Evolutionary conservation across 768 basidiomycete species (phyloP).

Genomic region (Dacryopinax primogenitus): DNA sequence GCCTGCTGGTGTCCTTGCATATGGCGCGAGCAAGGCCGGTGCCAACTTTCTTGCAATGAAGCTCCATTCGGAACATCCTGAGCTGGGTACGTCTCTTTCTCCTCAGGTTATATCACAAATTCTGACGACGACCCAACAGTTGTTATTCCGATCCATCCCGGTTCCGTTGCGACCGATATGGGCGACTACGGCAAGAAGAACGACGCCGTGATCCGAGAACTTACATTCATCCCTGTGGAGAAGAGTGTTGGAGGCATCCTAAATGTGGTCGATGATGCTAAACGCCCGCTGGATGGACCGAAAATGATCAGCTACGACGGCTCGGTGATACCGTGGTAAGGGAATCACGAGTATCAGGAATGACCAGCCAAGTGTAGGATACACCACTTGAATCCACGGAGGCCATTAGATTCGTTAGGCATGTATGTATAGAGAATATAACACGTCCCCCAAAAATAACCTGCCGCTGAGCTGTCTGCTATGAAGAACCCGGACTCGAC

Average conservation of each 20-base stretch:
- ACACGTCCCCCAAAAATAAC: too few species aligned
- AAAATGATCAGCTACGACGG: not conserved
- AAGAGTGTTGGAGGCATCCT: slow-evolving; percentile 7
- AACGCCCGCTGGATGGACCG: not conserved
- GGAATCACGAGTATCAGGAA: too few species aligned
- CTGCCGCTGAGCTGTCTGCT: too few species aligned
- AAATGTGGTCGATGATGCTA: not conserved
- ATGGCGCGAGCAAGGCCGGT: slow-evolving; percentile 17
- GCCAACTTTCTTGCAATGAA: slow-evolving; percentile 15
- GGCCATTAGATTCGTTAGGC: too few species aligned
- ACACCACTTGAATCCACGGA: too few species aligned
- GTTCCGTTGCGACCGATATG: slow-evolving; percentile 11
- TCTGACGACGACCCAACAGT: not conserved
- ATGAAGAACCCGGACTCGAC: too few species aligned
- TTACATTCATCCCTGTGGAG: slow-evolving; percentile 1
- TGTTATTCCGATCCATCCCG: slow-evolving; percentile 1
- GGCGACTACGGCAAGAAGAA: not conserved
- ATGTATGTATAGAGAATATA: too few species aligned
- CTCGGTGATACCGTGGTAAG: not conserved
- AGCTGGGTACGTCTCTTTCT: not conserved
- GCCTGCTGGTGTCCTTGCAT: not conserved
- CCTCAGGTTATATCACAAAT: not conserved
- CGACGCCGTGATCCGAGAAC: not conserved
- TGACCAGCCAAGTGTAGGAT: too few species aligned
- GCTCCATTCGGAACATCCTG: not conserved